Conservation (phyloP, 2,329 filamentous ascomycete genomes). For the Leptographium procerum region DNA sequence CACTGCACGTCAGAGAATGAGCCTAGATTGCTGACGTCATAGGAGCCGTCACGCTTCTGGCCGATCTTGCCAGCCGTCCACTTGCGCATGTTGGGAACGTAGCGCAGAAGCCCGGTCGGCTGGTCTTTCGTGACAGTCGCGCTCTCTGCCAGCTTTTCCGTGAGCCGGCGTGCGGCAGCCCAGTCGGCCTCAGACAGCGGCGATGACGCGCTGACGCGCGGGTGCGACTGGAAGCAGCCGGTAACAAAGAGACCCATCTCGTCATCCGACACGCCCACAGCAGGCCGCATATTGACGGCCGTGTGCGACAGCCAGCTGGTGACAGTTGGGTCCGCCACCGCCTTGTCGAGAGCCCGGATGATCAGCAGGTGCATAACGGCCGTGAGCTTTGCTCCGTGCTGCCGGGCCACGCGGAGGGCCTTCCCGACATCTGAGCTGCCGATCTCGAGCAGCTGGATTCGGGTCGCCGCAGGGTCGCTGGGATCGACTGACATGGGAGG, state of each 20-base stretch:
- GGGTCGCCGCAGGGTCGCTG: not conserved
- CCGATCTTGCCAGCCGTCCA: not conserved
- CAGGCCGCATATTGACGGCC: not conserved
- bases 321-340: not conserved
- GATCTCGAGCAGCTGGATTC: not conserved
- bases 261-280: not conserved
- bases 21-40: not conserved
- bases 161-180: not conserved
- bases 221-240: not conserved
- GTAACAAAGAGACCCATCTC: not conserved
- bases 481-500: not conserved
- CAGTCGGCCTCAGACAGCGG: not conserved
- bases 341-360: not conserved
- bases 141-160: not conserved
- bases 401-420: not conserved
- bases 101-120: not conserved
- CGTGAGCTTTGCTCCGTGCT: not conserved
- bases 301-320: not conserved
- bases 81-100: not conserved
- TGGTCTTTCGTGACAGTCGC: not conserved
- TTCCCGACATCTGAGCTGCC: not conserved
- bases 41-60: not conserved
- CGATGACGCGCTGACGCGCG: not conserved
- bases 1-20: not conserved
- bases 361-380: not conserved